phyloP scores from a whole-genome alignment of 306 rosid species.

The Cajanus cajan region DNA sequence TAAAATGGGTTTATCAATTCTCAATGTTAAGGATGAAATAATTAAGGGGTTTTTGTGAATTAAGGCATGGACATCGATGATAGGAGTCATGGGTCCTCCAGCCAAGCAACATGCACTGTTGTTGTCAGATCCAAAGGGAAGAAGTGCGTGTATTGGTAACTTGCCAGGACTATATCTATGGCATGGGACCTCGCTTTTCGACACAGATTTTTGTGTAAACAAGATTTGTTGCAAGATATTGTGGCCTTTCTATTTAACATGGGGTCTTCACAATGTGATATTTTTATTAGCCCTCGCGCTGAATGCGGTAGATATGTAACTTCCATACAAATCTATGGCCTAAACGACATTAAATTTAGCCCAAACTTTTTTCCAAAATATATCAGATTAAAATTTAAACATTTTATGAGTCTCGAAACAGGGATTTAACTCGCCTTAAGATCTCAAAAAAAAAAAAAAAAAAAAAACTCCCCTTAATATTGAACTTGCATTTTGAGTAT shows the following conservation, averaged over 20 bases:
- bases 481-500: too few relatives aligned
- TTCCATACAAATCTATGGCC: too few relatives aligned
- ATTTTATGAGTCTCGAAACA: too few relatives aligned
- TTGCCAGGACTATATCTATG: neutral
- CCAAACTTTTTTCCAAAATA: too few relatives aligned
- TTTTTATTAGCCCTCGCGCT: too few relatives aligned
- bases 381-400: too few relatives aligned
- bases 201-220: neutral
- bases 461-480: too few relatives aligned
- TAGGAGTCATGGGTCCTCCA: slow-evolving; percentile 4
- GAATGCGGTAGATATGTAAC: neutral
- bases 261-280: neutral
- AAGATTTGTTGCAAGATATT: slow-evolving; percentile 5
- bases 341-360: too few relatives aligned
- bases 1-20: neutral
- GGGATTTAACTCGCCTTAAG: too few relatives aligned
- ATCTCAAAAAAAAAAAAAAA: too few relatives aligned
- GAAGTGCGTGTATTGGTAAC: neutral
- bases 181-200: neutral
- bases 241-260: neutral
- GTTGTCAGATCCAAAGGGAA: slow-evolving; percentile 22
- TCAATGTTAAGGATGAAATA: neutral
- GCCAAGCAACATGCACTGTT: neutral
- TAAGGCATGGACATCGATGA: neutral
- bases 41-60: neutral